Evolutionary conservation across 306 rosid genomes (phyloP), one percentile per base, ranked within the genome.

Genomic region (Citrullus amarus): DNA sequence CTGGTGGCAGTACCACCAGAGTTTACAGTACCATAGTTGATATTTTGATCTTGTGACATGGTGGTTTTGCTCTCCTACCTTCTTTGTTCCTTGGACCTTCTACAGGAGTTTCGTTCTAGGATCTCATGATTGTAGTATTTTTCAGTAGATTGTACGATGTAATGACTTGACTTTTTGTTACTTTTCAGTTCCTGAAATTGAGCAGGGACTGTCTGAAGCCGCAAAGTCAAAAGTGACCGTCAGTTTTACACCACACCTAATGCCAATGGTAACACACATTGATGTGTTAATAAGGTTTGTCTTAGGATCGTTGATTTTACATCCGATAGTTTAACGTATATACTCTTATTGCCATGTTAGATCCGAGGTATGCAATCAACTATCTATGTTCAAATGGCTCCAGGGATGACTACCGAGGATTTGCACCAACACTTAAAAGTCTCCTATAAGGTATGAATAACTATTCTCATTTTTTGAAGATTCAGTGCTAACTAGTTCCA

Each of bases 321-420:
- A 6, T 61, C 9, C 25, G 63, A 22, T 72, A 28, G 56, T 72
- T 50, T 72, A 30, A 72, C 5, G 11, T n/a, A 18, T 78, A 20
- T 72, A 44, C 62, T 55, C 41, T 74, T 60, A 17, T 80, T 68
- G 14, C 76, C 61, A 38, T 76, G 80, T 82, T 59, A 95, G 98
- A 92, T 62, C 68, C 97, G 97, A 30, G 98, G 98, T 57, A 95
- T 95, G 97, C 97, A 92, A 79, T 95, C 97, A 75, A 95, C 96
- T 50, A 95, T 92, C 50, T 95, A 92, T 83, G 95, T 92, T 78
- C 93, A 92, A 85, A 88, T 95, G 97, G 91, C 91, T 86, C 82
- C 92, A 5, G 97, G 96, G 58, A 90, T 88, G 78, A 81, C 83
- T 72, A 50, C 80, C 55, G 96, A 92, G 70, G 96, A 92, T 77